phyloP scores from a whole-genome alignment of 768 basidiomycete genomes.

The Auricularia cornea region DNA sequence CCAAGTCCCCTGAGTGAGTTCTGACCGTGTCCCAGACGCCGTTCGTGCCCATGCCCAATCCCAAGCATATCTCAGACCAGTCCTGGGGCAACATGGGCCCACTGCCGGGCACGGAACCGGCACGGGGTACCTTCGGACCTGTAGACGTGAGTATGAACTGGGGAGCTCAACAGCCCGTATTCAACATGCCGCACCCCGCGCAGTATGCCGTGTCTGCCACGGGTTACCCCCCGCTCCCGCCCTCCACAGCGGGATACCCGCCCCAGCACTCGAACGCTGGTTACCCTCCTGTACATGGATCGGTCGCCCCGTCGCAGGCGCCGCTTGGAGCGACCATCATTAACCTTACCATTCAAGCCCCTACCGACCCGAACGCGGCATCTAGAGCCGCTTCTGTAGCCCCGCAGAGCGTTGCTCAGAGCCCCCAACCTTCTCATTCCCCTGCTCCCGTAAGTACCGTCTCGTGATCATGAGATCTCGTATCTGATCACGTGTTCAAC shows the following conservation, averaged over 20 bases:
- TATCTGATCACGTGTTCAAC: no score
- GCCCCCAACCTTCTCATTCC: no score
- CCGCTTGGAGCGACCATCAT: background rate
- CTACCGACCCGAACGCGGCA: background rate
- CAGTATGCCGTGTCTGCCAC: background rate
- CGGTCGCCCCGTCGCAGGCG: background rate
- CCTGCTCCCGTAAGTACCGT: no score
- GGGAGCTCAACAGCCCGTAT: no score
- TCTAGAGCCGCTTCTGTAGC: background rate
- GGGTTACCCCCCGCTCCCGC: background rate
- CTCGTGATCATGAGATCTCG: no score
- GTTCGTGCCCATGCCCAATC: background rate
- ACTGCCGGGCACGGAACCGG: background rate
- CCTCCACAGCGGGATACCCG: background rate
- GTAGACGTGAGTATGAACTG: background rate
- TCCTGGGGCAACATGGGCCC: constrained; percentile 1
- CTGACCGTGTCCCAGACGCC: background rate
- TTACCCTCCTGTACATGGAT: no score
- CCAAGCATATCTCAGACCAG: background rate
- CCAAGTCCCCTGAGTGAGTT: background rate
- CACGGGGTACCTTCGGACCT: background rate
- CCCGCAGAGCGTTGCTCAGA: background rate
- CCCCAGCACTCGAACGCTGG: background rate
- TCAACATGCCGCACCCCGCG: background rate
- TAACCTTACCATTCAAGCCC: background rate